A percentile compares a stretch with the other conserved stretches of the same genome.
Evolutionary conservation across 2,329 filamentous ascomycete genomes (phyloP).

Genomic region (Tolypocladium endophyticum): DNA sequence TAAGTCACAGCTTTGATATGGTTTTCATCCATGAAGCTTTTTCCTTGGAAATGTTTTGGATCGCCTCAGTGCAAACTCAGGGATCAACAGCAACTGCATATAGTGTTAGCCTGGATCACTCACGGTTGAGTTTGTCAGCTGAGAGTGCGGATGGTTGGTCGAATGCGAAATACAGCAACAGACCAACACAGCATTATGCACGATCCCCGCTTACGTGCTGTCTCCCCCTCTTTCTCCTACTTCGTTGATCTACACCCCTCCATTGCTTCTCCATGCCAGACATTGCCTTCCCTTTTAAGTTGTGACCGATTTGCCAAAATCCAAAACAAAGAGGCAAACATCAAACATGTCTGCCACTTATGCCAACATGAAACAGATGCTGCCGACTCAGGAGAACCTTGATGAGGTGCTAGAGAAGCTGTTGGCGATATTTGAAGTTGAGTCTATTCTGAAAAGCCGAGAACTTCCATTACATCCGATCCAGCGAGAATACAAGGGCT

Average conservation of each 20-base stretch:
- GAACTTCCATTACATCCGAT: neutral
- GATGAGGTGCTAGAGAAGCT: neutral
- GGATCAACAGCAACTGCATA: neutral
- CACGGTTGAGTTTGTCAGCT: neutral
- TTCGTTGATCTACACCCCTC: neutral
- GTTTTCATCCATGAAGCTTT: too few relatives aligned
- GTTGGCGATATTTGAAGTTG: neutral
- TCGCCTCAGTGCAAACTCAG: neutral
- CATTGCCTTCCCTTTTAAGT: neutral
- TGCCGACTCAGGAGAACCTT: neutral
- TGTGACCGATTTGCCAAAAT: neutral
- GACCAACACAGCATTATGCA: neutral
- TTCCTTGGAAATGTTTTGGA: too few relatives aligned
- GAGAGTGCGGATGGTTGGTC: neutral
- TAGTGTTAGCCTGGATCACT: neutral
- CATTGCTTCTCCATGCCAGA: neutral
- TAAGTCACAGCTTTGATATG: too few relatives aligned
- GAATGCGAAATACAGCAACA: neutral
- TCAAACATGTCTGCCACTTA: neutral
- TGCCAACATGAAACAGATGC: neutral
- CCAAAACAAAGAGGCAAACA: neutral
- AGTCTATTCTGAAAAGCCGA: neutral
- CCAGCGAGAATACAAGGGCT: neutral
- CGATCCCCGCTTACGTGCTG: neutral
- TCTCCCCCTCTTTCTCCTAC: neutral